Evolutionary conservation across 169 alveolate genomes (phyloP), one percentile per base, ranked within the genome.

Genomic region (Babesia sp.): DNA sequence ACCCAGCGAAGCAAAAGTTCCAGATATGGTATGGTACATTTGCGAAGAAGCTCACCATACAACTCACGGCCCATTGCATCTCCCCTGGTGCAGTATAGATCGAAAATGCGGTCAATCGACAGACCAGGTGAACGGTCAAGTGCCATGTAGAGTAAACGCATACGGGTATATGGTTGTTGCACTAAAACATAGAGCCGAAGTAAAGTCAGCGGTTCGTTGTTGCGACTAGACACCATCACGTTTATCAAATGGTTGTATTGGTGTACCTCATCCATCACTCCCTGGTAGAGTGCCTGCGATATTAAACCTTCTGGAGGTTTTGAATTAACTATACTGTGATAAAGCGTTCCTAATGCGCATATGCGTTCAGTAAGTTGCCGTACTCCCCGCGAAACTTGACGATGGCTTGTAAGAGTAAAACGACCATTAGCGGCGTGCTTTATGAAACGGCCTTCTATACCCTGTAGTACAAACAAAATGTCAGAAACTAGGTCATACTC

Each of bases 401-500:
- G 55, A 20, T 12, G 20, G 7, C 58, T 11, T 22, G 67, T 37
- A 22, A 77, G 54, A 24, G 28, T 41, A 48, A 57, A 66, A n/a
- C 56, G 44, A 18, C 71, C 73, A 29, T 50, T 26, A n/a, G 12
- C 53, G 7, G 26, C 71, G 18, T 55, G 46, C 50, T 56, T 77
- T 20, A 77, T 36, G 56, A 55, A 77, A 9, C 80, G 67, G 20
- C 74, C 81, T 22, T 77, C 81, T 9, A 77, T 29, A 26, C 86
- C 86, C 42, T 68, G 67, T 12, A 77, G 48, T 9, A 64, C 61
- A 36, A 55, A 66, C 9, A 77, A 14, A 7, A 77, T 7, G 48
- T 77, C 86, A 0, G 73, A 41, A 8, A 77, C 81, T 34, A 77
- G 29, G 37, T 77, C 86, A 1, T 20, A 4, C 76, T 74, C 84